Percentiles rank a stretch among this genome's conserved stretches.
Conservation (phyloP, 352 stramenopile species). For the Albugo candida region DNA sequence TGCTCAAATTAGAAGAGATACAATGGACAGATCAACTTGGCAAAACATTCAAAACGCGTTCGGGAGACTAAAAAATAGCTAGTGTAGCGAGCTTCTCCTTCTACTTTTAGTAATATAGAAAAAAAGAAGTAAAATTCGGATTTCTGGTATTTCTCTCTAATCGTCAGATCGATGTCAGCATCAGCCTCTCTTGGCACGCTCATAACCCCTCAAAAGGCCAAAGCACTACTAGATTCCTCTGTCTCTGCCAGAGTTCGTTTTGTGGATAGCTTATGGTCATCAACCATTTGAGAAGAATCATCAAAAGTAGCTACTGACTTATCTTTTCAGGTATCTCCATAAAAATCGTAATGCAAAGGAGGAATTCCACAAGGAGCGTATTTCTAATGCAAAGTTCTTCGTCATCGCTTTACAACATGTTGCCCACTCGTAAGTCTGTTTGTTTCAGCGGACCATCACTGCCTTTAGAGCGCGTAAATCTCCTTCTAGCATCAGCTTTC, state of each 20-base stretch:
- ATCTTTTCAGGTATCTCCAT: constrained; percentile 28
- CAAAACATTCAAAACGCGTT: constrained; percentile 55
- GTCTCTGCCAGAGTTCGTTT: constrained; percentile 22
- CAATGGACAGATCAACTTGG: constrained; percentile 75
- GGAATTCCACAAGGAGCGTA: constrained; percentile 32
- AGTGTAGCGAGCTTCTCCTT: constrained; percentile 2
- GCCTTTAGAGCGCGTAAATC: not conserved
- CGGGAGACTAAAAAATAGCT: constrained; percentile 31
- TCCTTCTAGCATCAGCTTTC: constrained; percentile 31
- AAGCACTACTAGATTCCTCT: too few relatives aligned
- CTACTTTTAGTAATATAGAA: too few relatives aligned
- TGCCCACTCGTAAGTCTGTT: constrained; percentile 21
- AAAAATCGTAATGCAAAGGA: constrained; percentile 36
- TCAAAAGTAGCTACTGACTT: not conserved
- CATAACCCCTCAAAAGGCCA: too few relatives aligned
- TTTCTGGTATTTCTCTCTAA: too few relatives aligned
- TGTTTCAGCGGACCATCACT: not conserved
- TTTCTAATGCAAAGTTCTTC: constrained; percentile 75
- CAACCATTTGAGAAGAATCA: not conserved
- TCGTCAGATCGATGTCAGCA: too few relatives aligned
- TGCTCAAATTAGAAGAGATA: constrained; percentile 63
- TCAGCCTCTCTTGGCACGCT: too few relatives aligned
- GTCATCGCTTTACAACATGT: constrained; percentile 68
- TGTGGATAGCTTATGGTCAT: constrained; percentile 49
- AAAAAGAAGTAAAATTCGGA: too few relatives aligned